phyloP scores from a whole-genome alignment of 306 rosid genomes.

The Vigna angularis region DNA sequence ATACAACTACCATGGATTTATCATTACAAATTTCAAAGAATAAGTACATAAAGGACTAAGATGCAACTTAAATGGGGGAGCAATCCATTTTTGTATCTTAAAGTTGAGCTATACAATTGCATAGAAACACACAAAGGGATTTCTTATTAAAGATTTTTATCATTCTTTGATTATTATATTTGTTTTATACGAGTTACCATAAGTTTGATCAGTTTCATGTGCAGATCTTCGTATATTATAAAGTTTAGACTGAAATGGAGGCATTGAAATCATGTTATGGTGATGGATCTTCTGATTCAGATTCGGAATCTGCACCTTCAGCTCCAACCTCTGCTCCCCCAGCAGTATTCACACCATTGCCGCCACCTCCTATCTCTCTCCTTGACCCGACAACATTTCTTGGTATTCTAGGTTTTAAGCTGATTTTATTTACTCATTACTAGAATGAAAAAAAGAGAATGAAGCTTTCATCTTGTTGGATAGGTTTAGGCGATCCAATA shows the following conservation, averaged over 20 bases:
- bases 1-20: not conserved
- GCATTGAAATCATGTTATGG: constrained; percentile 78
- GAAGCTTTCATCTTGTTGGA: constrained; percentile 28
- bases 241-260: constrained; percentile 57
- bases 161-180: constrained; percentile 27
- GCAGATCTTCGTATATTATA: not conserved
- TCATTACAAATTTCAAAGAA: not conserved
- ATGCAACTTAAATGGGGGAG: not conserved
- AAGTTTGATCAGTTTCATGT: constrained; percentile 33
- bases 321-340: constrained; percentile 30
- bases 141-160: constrained; percentile 15
- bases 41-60: constrained; percentile 8
- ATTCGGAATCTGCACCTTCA: constrained; percentile 54
- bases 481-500: constrained; percentile 13
- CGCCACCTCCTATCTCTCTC: constrained; percentile 78
- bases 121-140: not conserved
- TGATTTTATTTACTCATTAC: constrained; percentile 25
- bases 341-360: constrained; percentile 45
- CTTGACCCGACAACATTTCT: constrained; percentile 59
- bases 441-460: not conserved
- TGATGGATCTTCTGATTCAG: constrained; percentile 69
- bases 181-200: not conserved
- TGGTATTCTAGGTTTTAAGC: constrained; percentile 49
- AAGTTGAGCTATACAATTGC: constrained; percentile 3
- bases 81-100: not conserved